These are phyloP conservation scores for Zea luxurians DNA, from an alignment of 176 grass and related monocot species.

Conservation along the genomic window DNA sequence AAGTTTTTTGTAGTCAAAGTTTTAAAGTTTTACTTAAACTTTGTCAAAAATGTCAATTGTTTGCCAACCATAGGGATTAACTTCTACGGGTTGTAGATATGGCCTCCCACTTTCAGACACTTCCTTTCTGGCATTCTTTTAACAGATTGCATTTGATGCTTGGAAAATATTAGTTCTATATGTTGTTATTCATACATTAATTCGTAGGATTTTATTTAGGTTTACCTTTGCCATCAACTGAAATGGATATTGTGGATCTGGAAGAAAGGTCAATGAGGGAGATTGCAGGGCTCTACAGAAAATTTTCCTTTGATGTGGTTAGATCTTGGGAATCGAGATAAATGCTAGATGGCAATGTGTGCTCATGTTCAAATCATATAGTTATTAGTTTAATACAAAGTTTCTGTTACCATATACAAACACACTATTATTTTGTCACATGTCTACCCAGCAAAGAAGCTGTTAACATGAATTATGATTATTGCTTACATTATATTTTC, in stretches of 20 bases:
- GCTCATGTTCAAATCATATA: no score
- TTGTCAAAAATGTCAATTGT: neutral
- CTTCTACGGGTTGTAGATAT: neutral
- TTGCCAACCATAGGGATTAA: neutral
- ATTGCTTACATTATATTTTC: no score
- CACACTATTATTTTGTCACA: no score
- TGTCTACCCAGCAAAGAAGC: no score
- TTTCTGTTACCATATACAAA: no score
- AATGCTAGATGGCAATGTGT: no score
- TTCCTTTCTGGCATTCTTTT: neutral
- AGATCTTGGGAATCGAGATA: no score
- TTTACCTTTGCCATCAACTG: neutral
- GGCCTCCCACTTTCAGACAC: neutral
- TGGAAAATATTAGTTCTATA: constrained; percentile 16
- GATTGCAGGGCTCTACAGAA: neutral
- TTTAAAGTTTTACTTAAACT: neutral
- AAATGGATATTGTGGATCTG: constrained; percentile 21
- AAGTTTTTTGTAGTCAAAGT: neutral
- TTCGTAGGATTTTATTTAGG: constrained; percentile 20
- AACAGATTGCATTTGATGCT: neutral
- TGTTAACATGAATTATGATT: no score
- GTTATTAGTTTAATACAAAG: no score
- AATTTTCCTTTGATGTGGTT: neutral
- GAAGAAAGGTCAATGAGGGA: neutral
- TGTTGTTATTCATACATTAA: neutral